Conservation (phyloP, 2,329 filamentous ascomycete species). For the Fusarium heterosporum region DNA sequence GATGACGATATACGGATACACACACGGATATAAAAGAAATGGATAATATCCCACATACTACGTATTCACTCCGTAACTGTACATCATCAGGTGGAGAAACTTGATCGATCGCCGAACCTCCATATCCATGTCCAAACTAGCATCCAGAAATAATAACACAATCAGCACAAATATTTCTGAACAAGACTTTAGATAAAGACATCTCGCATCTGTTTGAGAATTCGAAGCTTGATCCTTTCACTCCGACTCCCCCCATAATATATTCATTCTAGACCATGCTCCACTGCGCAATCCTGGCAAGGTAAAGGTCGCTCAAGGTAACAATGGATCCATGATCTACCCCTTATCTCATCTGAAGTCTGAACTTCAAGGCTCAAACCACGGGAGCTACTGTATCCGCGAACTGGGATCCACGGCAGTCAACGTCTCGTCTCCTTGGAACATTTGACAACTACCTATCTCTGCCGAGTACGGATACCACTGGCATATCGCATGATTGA, state of each 20-base stretch:
- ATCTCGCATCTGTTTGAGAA: slow-evolving; percentile 38
- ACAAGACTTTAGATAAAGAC: slow-evolving; percentile 23
- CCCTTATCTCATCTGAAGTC: slow-evolving; percentile 18
- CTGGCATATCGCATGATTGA: slow-evolving; percentile 3
- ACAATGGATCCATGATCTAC: slow-evolving; percentile 17
- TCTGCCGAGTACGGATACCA: background rate
- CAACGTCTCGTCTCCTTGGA: too few species aligned
- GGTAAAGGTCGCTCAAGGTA: background rate
- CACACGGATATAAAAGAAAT: background rate
- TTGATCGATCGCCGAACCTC: slow-evolving; percentile 21
- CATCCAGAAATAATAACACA: background rate
- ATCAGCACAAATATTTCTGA: background rate
- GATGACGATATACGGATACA: slow-evolving; percentile 16
- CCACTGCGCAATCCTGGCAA: slow-evolving; percentile 6
- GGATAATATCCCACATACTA: background rate
- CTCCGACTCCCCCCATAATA: slow-evolving; percentile 5
- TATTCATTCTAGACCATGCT: slow-evolving; percentile 18
- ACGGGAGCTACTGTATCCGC: background rate
- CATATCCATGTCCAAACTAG: slow-evolving; percentile 1
- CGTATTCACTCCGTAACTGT: background rate
- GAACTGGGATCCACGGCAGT: background rate
- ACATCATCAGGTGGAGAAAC: slow-evolving; percentile 4
- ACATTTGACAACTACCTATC: too few species aligned
- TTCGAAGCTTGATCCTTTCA: slow-evolving; percentile 17
- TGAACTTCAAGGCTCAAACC: background rate